A percentile compares a stretch with the other conserved stretches of the same genome.
Conservation (phyloP, 768 basidiomycete genomes). For the Suillus variegatus region DNA sequence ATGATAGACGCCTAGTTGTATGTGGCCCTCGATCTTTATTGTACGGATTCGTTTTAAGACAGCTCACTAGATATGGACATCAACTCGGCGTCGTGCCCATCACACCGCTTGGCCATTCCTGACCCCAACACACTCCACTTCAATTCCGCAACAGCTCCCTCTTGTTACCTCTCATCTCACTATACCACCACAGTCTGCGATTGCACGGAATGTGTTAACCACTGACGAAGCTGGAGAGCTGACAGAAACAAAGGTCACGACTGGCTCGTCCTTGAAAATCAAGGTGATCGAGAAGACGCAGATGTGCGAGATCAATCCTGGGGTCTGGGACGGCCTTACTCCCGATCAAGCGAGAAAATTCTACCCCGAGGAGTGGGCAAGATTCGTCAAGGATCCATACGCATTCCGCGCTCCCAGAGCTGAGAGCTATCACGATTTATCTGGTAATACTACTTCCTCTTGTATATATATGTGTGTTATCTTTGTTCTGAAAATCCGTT, state of each 20-base stretch:
- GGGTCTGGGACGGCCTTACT: constrained; percentile 94
- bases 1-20: constrained; percentile 68
- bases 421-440: constrained; percentile 96
- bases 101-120: constrained; percentile 97
- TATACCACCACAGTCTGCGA: background rate
- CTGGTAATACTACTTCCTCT: constrained; percentile 47
- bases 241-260: constrained; percentile 9
- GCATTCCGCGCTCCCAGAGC: constrained; percentile 89
- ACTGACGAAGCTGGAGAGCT: constrained; percentile 2
- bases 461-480: constrained; percentile 4
- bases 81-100: constrained; percentile 87
- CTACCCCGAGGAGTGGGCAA: constrained; percentile 93
- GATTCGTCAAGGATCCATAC: constrained; percentile 92
- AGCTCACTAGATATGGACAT: constrained; percentile 86
- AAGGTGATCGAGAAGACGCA: constrained; percentile 94
- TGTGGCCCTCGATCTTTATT: constrained; percentile 22
- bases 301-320: constrained; percentile 98
- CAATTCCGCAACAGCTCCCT: constrained; percentile 11
- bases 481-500: constrained; percentile 2
- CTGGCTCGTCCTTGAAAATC: constrained; percentile 44
- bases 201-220: constrained; percentile 1
- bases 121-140: constrained; percentile 29
- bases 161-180: background rate
- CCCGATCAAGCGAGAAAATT: constrained; percentile 86
- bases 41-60: background rate